Evolutionary conservation across 352 stramenopile genomes (phyloP), one percentile per base, ranked within the genome.

Genomic region (Globisporangium echinulatum): DNA sequence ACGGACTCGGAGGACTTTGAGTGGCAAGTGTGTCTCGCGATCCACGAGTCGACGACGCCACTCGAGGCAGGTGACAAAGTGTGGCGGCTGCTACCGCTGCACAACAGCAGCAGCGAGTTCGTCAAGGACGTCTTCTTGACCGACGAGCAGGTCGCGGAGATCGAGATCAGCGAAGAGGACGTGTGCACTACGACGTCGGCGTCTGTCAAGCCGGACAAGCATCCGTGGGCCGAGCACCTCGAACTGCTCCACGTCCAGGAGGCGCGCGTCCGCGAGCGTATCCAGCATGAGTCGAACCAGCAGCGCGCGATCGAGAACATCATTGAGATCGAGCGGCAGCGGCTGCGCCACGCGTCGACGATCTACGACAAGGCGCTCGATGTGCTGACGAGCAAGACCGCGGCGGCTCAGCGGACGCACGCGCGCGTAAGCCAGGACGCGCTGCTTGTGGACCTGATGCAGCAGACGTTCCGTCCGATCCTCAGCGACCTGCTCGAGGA

Each of bases 291-390:
- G 57, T 71, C 67, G 0, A 84, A 88, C 19, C 72, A 84, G 13
- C 70, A 87, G 17, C 68, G 73, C 25, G 76, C 78, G 4, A 62
- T 92, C n/a, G 69, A 90, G 44, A 75, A 71, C 7, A 83, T 92
- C 13, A 76, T 89, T 49, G 83, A 81, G 62, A 87, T 89, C 40
- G 80, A 92, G 61, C 76, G 85, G 50, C 78, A 89, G 51, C 77
- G 78, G 4, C 56, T 92, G 11, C 77, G 70, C 56, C 63, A 82
- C 40, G 64, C 84, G 14, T 83, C 76, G 33, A 60, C 72, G 2
- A 68, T 84, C 13, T 92, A 92, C 61, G 75, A 69, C 8, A 79
- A 84, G 48, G 75, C 75, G 17, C 77, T 90, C 54, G 68, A 69
- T 39, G 74, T 63, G 14, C 64, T 92, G 19, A 63, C 74, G 10